Conservation (phyloP, 2,329 filamentous ascomycete species). For the Setomelanomma holmii region DNA sequence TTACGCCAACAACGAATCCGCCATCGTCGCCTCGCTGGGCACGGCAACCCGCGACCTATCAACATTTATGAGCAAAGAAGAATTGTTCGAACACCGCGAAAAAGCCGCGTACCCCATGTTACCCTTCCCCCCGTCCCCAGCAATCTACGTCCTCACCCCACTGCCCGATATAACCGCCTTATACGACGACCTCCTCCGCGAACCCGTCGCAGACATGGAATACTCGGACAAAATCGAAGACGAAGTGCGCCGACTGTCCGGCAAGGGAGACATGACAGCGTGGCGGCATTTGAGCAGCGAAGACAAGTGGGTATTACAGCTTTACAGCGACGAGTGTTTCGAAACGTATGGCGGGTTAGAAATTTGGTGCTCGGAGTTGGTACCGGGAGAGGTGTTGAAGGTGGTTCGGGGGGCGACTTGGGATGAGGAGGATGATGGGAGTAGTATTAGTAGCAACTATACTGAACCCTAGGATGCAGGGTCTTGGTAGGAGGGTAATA, state of each 20-base stretch:
- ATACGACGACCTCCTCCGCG: too few relatives aligned
- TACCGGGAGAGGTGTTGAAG: conserved; percentile 39
- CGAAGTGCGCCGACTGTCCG: conserved; percentile 9
- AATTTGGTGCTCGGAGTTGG: conserved; percentile 29
- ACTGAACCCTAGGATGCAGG: neutral
- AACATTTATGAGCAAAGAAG: conserved; percentile 19
- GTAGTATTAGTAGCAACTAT: neutral
- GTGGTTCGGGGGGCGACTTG: conserved; percentile 19
- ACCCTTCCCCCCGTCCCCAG: conserved; percentile 1
- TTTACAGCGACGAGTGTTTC: conserved; percentile 41
- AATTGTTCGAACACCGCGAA: conserved; percentile 26
- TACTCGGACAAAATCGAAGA: conserved; percentile 13
- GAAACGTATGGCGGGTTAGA: conserved; percentile 35
- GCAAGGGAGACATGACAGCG: conserved; percentile 11
- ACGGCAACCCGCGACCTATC: conserved; percentile 1
- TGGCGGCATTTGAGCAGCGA: conserved; percentile 21
- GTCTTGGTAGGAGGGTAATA: neutral
- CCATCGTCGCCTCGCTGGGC: conserved; percentile 8
- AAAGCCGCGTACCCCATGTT: conserved; percentile 9
- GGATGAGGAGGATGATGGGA: conserved; percentile 15
- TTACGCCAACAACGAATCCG: conserved; percentile 20
- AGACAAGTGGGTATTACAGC: conserved; percentile 34
- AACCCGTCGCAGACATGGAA: too few relatives aligned
- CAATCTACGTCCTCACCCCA: neutral
- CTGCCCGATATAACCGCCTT: too few relatives aligned